Conservation (phyloP, 2,329 filamentous ascomycete species). For the Colletotrichum cordylinicola region DNA sequence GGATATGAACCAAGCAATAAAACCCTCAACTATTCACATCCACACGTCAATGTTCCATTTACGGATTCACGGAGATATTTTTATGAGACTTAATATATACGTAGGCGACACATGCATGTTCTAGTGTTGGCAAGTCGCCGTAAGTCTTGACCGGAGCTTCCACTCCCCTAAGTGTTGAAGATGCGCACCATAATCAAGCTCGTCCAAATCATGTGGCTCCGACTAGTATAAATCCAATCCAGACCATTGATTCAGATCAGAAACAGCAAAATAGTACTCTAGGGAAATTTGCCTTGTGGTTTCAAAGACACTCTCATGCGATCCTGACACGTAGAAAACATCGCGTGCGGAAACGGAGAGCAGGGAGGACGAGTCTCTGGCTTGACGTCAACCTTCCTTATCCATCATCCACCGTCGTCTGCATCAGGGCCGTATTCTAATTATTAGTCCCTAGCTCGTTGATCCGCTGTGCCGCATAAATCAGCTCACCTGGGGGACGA, state of each 20-base stretch:
- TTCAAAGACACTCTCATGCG: no score
- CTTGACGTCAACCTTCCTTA: no score
- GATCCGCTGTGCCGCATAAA: neutral
- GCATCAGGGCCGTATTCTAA: neutral
- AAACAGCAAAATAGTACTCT: no score
- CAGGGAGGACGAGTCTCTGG: fast-evolving
- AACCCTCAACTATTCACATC: no score
- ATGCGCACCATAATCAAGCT: fast-evolving
- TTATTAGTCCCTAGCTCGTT: neutral
- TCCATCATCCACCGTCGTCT: neutral
- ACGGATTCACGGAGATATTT: no score
- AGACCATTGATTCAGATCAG: neutral
- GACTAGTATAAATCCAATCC: fast-evolving
- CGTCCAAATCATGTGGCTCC: fast-evolving
- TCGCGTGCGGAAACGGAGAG: neutral
- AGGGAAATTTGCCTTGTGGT: no score
- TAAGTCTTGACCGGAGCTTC: no score
- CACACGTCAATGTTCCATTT: no score
- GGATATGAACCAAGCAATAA: no score
- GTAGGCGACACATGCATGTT: no score
- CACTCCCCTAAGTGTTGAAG: neutral
- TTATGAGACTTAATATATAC: no score
- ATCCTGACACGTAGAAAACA: neutral
- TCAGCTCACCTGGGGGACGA: neutral
- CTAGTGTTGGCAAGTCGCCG: no score